Percentiles rank a stretch among this genome's conserved stretches.
These are phyloP conservation scores for Lentinula boryana DNA, from an alignment of 768 basidiomycete species.

Conservation along the genomic window DNA sequence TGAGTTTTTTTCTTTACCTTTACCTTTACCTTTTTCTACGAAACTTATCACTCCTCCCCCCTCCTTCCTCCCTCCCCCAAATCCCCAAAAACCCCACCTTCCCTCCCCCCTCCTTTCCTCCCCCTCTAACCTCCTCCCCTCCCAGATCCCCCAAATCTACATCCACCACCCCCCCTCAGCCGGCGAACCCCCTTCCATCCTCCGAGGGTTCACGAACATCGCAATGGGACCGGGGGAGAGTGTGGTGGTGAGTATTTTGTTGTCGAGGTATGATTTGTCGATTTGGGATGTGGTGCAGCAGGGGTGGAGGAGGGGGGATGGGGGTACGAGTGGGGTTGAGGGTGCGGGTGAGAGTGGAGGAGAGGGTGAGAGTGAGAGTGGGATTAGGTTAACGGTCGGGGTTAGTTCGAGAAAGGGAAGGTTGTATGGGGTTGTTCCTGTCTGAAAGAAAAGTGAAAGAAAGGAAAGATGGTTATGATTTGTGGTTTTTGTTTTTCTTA, in stretches of 20 bases:
- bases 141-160: constrained; percentile 70
- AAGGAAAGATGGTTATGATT: no score
- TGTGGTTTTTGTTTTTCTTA: no score
- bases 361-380: constrained; percentile 50
- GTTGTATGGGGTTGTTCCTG: constrained; percentile 36
- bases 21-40: background rate
- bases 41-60: background rate
- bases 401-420: constrained; percentile 61
- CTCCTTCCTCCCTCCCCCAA: constrained; percentile 41
- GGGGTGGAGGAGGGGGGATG: constrained; percentile 68
- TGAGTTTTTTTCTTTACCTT: constrained; percentile 15
- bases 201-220: constrained; percentile 66
- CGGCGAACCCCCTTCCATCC: constrained; percentile 64
- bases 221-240: constrained; percentile 42
- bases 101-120: no score
- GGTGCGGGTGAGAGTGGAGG: constrained; percentile 33
- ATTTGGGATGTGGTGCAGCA: constrained; percentile 74
- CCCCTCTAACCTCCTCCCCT: background rate
- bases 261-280: constrained; percentile 66
- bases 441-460: no score
- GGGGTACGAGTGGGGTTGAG: constrained; percentile 56
- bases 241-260: constrained; percentile 41
- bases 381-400: constrained; percentile 57
- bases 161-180: constrained; percentile 57
- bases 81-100: no score